Base-by-base conservation (phyloP, 768 basidiomycete genomes). In the Clathrus columnatus region DNA sequence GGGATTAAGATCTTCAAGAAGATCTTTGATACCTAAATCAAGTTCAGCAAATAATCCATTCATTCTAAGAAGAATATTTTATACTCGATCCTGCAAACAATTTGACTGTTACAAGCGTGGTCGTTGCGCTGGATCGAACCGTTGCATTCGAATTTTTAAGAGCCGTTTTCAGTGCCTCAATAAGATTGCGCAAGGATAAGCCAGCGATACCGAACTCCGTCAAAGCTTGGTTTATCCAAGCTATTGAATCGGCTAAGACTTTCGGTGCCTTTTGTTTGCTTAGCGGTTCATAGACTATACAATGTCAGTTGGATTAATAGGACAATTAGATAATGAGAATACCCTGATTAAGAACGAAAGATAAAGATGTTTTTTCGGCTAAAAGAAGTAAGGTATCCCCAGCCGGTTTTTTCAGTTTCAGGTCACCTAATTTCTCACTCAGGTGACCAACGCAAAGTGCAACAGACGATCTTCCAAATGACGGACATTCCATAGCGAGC, bases 211-310 rank as follows among this genome's bases (percentile, higher is more conserved):
- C 96, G 66, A 99, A 99, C 55, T 98, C 96, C 17, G 74, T 75
- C 28, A 99, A 70, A 7, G 87, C 85, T 29, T 82, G 78, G 57
- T 92, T 91, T 56, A 96, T 79, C 93, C 95, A 98, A 23, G 75
- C 71, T 47, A 94, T 69, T 1, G 93, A 85, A 66, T 99, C 96
- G 0, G 93, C 91, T 29, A 97, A 77, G 43, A 92, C 91, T 70
- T 98, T 99, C 0, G 96, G 95, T 2, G 96, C 95, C 67, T 99
- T 99, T 67, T 93, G 92, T 69, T 94, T 96, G 26, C 81, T 80
- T 63, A 99, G 72, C 0, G 95, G 87, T 21, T 97, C 96, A 65
- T 96, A 99, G 0, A 84, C 96, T 96, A 59, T 1, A 32, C 2
- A 14, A 56, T 48, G 30, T 43, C 54, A 29, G 60, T 6, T 53